phyloP scores from a whole-genome alignment of 2,329 filamentous ascomycete species.

The Nemania sp. region DNA sequence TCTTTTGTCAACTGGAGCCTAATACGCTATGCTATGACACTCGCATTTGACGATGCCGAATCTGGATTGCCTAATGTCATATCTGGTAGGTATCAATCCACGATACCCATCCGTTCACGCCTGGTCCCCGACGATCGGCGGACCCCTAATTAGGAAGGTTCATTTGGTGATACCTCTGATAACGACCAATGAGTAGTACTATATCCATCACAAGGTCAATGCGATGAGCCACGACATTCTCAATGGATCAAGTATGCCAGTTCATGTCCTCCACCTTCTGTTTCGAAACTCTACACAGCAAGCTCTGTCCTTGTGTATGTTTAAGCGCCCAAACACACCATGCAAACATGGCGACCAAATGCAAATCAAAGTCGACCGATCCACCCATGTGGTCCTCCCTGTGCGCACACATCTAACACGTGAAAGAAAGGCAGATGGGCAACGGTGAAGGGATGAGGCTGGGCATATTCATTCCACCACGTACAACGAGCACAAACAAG shows the following conservation, averaged over 20 bases:
- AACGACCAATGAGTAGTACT: constrained; percentile 17
- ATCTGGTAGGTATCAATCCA: constrained; percentile 9
- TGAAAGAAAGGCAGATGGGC: constrained; percentile 1
- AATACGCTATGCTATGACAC: background rate
- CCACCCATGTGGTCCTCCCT: constrained; percentile 7
- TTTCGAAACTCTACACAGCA: background rate
- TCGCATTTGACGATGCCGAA: constrained; percentile 8
- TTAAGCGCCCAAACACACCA: background rate
- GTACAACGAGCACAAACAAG: background rate
- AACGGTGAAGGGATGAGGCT: constrained; percentile 3
- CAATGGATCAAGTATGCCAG: background rate
- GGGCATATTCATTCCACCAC: background rate
- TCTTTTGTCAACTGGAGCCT: background rate
- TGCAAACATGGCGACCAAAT: background rate
- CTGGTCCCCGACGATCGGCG: constrained; percentile 20
- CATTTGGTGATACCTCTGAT: constrained; percentile 1
- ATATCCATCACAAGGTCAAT: constrained; percentile 12
- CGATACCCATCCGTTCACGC: background rate
- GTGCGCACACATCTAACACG: background rate
- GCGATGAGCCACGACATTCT: background rate
- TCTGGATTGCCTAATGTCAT: constrained; percentile 7
- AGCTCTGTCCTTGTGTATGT: background rate
- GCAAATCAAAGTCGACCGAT: constrained; percentile 14
- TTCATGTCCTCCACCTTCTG: background rate
- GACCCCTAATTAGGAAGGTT: constrained; percentile 29